Conservation (phyloP, 257 asterid genomes). For the Jaltomata sinuosa region DNA sequence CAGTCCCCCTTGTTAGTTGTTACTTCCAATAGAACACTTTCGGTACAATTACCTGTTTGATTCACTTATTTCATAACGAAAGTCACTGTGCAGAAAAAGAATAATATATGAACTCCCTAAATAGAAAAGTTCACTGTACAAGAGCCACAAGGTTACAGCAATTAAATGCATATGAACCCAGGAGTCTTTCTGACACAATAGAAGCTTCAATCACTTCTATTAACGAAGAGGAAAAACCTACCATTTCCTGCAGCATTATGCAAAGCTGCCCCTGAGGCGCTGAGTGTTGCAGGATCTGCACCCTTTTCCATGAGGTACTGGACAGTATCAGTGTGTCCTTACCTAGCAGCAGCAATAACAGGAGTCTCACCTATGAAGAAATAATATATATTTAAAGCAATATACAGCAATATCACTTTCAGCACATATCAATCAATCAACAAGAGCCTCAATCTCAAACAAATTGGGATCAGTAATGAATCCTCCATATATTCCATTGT, state of each 20-base stretch:
- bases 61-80: not conserved
- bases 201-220: not conserved
- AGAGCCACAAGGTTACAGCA: not conserved
- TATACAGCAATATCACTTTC: not conserved
- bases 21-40: not conserved
- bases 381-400: not conserved
- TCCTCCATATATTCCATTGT: not conserved
- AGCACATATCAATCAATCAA: not conserved
- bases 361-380: conserved; percentile 71
- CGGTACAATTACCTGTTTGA: not conserved
- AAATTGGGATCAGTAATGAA: not conserved
- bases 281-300: conserved; percentile 72
- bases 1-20: not conserved
- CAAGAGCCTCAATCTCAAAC: not conserved
- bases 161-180: not conserved
- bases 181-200: not conserved
- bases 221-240: conserved; percentile 4
- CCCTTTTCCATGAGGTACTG: conserved; percentile 67
- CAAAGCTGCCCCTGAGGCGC: conserved; percentile 75
- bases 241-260: conserved; percentile 87
- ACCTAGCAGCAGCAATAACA: conserved; percentile 73
- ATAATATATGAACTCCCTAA: not conserved
- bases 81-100: not conserved
- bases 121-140: not conserved
- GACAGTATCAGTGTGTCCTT: conserved; percentile 70